phyloP scores from a whole-genome alignment of 2,329 filamentous ascomycete species.

The Fusarium fracticaudum region DNA sequence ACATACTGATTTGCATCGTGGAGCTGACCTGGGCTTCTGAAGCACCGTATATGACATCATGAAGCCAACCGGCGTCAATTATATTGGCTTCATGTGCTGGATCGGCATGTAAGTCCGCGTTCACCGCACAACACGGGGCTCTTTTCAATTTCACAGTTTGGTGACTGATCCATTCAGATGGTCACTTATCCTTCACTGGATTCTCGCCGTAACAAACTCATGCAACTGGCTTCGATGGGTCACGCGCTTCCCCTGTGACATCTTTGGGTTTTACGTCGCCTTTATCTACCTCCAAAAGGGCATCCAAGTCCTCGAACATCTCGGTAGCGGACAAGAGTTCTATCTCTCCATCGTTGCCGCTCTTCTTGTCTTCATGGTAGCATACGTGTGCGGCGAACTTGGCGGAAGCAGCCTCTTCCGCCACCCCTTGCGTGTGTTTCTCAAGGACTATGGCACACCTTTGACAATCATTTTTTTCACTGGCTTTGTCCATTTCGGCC shows the following conservation, averaged over 20 bases:
- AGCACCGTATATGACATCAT: constrained; percentile 92
- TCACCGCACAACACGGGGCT: neutral
- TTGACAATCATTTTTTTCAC: constrained; percentile 88
- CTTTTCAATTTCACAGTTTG: too few species aligned
- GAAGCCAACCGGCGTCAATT: constrained; percentile 77
- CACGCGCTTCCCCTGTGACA: constrained; percentile 91
- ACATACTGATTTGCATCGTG: neutral
- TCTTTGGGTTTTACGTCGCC: constrained; percentile 93
- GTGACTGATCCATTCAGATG: constrained; percentile 61
- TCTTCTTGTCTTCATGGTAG: constrained; percentile 79
- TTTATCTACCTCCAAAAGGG: constrained; percentile 94
- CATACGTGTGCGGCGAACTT: constrained; percentile 77
- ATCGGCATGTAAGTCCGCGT: constrained; percentile 72
- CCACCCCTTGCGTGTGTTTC: constrained; percentile 79
- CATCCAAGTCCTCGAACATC: constrained; percentile 82
- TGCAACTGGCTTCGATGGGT: constrained; percentile 92
- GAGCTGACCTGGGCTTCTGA: constrained; percentile 12
- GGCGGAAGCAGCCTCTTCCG: constrained; percentile 78
- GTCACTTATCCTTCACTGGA: constrained; percentile 86
- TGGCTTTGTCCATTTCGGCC: constrained; percentile 86
- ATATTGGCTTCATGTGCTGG: constrained; percentile 92
- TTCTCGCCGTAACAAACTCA: constrained; percentile 83
- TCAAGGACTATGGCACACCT: constrained; percentile 90
- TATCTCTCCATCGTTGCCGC: constrained; percentile 83
- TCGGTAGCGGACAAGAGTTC: constrained; percentile 73